Conservation (phyloP, 805 yeast genomes). For the Starmerella kuoi region DNA sequence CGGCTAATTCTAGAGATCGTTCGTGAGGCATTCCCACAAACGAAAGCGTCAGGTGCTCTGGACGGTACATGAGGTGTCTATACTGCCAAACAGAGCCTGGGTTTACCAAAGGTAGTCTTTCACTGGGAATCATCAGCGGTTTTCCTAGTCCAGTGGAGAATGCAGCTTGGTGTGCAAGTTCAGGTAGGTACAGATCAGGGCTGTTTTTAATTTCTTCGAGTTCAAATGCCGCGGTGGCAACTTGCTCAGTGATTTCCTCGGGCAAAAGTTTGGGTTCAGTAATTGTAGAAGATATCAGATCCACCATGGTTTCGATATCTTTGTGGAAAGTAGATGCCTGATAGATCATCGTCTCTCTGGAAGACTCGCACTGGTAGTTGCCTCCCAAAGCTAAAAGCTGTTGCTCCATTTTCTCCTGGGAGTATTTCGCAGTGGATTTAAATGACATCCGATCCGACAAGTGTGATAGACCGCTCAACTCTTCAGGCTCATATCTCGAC, state of each 20-base stretch:
- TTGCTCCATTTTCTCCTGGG: conserved; percentile 62
- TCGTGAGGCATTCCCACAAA: conserved; percentile 74
- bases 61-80: conserved; percentile 55
- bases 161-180: conserved; percentile 76
- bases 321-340: conserved; percentile 88
- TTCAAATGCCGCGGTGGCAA: conserved; percentile 65
- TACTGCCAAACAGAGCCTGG: conserved; percentile 45
- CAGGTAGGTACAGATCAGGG: conserved; percentile 79
- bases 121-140: conserved; percentile 72
- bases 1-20: conserved; percentile 51
- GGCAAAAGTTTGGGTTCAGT: conserved; percentile 54
- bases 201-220: conserved; percentile 69
- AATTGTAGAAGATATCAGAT: conserved; percentile 65
- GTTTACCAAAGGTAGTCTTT: conserved; percentile 45
- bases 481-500: conserved; percentile 59
- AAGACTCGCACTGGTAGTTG: conserved; percentile 82
- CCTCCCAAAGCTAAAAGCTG: conserved; percentile 76
- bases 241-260: conserved; percentile 62
- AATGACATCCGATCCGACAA: conserved; percentile 74
- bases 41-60: conserved; percentile 72
- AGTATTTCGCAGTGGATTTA: conserved; percentile 27
- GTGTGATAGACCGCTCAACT: conserved; percentile 65
- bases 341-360: conserved; percentile 82
- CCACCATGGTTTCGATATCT: conserved; percentile 70
- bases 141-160: conserved; percentile 69